Conservation (phyloP, 768 basidiomycete species). For the Nidularia sp. region DNA sequence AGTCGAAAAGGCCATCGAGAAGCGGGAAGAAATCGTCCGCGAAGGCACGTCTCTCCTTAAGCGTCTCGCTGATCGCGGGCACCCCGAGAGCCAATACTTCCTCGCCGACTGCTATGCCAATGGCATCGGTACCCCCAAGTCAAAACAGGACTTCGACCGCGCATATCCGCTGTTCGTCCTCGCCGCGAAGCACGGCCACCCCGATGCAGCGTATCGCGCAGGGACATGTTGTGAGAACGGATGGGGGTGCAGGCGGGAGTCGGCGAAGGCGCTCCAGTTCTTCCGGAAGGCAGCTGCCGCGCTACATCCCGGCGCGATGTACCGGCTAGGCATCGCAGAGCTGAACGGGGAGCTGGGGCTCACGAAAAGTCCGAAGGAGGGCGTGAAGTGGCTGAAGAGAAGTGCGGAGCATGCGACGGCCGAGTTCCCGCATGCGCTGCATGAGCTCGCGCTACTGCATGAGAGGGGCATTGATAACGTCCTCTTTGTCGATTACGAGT, state of each 20-base stretch:
- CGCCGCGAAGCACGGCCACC: slow-evolving; percentile 95
- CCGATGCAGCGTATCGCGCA: slow-evolving; percentile 91
- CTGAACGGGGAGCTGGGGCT: slow-evolving; percentile 93
- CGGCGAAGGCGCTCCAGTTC: slow-evolving; percentile 86
- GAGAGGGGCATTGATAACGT: slow-evolving; percentile 99
- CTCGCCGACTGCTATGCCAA: slow-evolving; percentile 98
- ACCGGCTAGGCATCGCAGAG: slow-evolving; percentile 92
- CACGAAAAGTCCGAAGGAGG: slow-evolving; percentile 86
- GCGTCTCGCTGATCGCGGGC: slow-evolving; percentile 89
- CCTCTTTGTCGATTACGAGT: slow-evolving; percentile 94
- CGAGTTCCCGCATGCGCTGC: slow-evolving; percentile 94
- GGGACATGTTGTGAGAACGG: slow-evolving; percentile 99
- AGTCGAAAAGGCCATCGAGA: slow-evolving; percentile 76
- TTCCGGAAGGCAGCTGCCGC: slow-evolving; percentile 92
- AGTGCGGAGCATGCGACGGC: slow-evolving; percentile 92
- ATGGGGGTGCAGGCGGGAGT: slow-evolving; percentile 95
- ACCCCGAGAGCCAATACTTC: slow-evolving; percentile 94
- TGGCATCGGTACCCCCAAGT: slow-evolving; percentile 90
- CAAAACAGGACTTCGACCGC: slow-evolving; percentile 92
- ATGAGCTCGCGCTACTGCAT: slow-evolving; percentile 90
- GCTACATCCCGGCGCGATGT: slow-evolving; percentile 92
- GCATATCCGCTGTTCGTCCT: slow-evolving; percentile 95
- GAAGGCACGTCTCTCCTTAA: slow-evolving; percentile 89
- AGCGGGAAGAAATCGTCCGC: slow-evolving; percentile 82
- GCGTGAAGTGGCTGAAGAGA: slow-evolving; percentile 97